Base-by-base conservation (phyloP, 179 eudicot genomes). In the Vitellaria paradoxa region DNA sequence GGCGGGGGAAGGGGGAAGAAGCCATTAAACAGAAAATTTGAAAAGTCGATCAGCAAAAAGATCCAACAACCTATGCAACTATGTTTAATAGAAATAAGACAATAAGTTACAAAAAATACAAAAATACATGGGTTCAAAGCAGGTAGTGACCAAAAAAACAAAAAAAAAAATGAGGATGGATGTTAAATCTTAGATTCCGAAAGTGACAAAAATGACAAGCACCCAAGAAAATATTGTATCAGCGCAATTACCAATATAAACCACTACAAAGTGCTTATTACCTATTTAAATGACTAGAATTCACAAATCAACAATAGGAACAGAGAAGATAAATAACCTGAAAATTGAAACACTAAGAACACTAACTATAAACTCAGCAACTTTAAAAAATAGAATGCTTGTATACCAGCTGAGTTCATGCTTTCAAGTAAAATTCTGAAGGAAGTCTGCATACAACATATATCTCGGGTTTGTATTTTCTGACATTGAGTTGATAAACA, bases 341-440 rank as follows among this genome's bases (percentile, higher is more conserved):
- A 50, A 65, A 61, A 37, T 30, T 30, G 37, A 30, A 30, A 30
- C 37, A 30, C 37, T 30, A 30, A 30, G 37, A 30, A 30, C 37
- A 30, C 1, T 11, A 49, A 26, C 3, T 63, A 75, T 63, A 49
- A 37, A 13, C 63, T 6, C 53, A 76, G 24, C 24, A 52, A 37
- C 0, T 24, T 49, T 42, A 46, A 40, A 37, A 56, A 24, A 73
- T 42, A 67, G n/a, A 80, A 49, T 30, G 77, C 71, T 47, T 20
- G 81, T 87, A 79, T 80, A 94, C 97, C 94, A 61, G 83, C 74
- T 4, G 98, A 88, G 70, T 83, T 86, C 47, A 92, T 82, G 84
- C 91, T 89, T 76, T 90, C 92, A 80, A 91, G 71, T 64, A 94
- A 73, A 72, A 87, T 75, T 76, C 73, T 80, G 81, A 94, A 93